Evolutionary conservation across 2,329 filamentous ascomycete species (phyloP).

Genomic region (Phoma sp.): DNA sequence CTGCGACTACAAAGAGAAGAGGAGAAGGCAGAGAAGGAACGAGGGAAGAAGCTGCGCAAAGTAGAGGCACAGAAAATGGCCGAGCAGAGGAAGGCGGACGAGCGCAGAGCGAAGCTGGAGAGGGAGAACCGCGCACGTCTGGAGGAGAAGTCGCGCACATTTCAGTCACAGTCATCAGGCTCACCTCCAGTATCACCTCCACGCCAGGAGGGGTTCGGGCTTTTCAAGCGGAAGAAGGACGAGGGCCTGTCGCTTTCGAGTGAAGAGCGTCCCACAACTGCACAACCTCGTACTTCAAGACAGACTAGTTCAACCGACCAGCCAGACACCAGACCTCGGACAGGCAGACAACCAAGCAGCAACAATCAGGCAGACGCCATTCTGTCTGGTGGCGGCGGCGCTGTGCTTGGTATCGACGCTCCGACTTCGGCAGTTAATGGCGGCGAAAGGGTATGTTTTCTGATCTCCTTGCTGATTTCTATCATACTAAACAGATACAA

Average conservation of each 20-base stretch:
- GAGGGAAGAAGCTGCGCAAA: constrained; percentile 42
- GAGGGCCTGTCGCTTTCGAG: constrained; percentile 30
- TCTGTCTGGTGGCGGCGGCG: constrained; percentile 54
- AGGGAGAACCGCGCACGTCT: constrained; percentile 35
- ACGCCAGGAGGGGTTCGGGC: constrained; percentile 40
- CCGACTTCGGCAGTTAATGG: constrained; percentile 83
- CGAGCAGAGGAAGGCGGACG: constrained; percentile 41
- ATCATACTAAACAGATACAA: constrained; percentile 25
- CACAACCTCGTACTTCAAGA: constrained; percentile 23
- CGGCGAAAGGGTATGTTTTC: constrained; percentile 70
- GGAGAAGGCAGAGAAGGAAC: constrained; percentile 42
- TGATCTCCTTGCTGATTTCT: neutral
- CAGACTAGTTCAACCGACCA: constrained; percentile 29
- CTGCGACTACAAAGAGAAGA: constrained; percentile 41
- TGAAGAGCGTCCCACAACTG: constrained; percentile 26
- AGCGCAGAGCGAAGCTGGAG: constrained; percentile 31
- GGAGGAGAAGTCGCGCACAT: constrained; percentile 34
- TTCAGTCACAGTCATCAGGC: constrained; percentile 31
- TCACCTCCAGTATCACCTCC: constrained; percentile 41
- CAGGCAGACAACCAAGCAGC: constrained; percentile 34
- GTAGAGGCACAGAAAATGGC: constrained; percentile 35
- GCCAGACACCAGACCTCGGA: constrained; percentile 13
- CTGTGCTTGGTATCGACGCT: constrained; percentile 70
- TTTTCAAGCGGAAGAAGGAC: constrained; percentile 46
- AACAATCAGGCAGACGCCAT: constrained; percentile 44